Evolutionary conservation across 2,329 filamentous ascomycete genomes (phyloP), one percentile per base, ranked within the genome.

Genomic region (Moelleriella libera): DNA sequence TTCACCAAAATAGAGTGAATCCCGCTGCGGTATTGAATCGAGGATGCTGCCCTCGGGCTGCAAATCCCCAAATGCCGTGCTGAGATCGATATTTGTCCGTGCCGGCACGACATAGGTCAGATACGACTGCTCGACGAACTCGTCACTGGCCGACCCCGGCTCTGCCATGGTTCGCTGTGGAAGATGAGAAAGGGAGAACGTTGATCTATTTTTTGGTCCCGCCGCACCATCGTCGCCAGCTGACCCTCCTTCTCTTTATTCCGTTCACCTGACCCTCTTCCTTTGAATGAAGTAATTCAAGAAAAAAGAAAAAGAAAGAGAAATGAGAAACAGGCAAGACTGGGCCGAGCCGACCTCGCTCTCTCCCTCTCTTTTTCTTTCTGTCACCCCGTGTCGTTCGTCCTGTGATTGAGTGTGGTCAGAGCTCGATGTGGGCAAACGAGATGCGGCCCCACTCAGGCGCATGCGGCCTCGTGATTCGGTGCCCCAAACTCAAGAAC

Each of bases 1-100:
- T 75, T 54, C 69, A 88, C 85, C 85, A 58, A 88, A 87, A 59
- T 85, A 83, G 40, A 89, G 68, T 47, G 74, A 72, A 40, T 82
- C 72, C 53, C 84, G 73, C 55, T 78, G 74, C 42, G 75, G 66
- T 57, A 87, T 71, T 14, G 73, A 73, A 46, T 78, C 71, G 41
- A 83, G 69, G 51, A 69, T 65, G 54, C 66, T 67, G 52, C 68
- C 65, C 47, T 65, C 69, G 53, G 64, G 66, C 9, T 66, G 62
- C 4, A 63, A 61, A 42, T 66, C 60, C 47, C 63, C 65, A 48
- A 82, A 69, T 2, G 65, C 64, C 29, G 75, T 66, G 49, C 79
- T 72, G 37, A 80, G 67, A 41, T 72, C 63, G 47, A 80, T 66
- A 39, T 75, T 58, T 48, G 78, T 80, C 21, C 71, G 64, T 45